These are phyloP conservation scores for Bryoerythrophyllum caledonicum DNA, from an alignment of 225 moss, liverwort and hornwort species.

Conservation along the genomic window DNA sequence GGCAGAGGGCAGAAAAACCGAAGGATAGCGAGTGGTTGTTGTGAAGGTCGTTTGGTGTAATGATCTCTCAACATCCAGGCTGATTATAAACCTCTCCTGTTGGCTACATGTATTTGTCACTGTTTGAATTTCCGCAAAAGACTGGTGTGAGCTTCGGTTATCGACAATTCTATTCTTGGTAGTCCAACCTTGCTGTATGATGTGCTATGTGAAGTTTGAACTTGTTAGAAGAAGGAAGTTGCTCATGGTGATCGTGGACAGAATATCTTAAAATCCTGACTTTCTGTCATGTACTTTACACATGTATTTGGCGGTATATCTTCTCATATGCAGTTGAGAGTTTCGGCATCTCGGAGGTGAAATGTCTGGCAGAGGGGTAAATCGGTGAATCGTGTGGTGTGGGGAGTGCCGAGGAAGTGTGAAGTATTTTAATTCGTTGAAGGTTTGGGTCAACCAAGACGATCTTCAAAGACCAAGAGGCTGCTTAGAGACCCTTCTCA, in stretches of 20 bases:
- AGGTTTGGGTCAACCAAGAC: conserved; percentile 1
- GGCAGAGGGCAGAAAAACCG: not conserved
- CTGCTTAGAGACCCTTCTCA: not conserved
- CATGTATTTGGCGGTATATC: too few species aligned
- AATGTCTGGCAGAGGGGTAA: not conserved
- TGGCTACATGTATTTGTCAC: not conserved
- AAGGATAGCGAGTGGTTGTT: not conserved
- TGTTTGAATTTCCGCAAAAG: not conserved
- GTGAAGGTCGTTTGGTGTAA: not conserved
- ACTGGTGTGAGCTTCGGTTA: not conserved
- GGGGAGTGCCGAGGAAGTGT: not conserved
- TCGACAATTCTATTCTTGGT: not conserved
- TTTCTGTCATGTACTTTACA: not conserved
- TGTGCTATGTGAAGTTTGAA: not conserved
- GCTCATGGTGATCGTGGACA: not conserved
- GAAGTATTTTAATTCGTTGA: conserved; percentile 10
- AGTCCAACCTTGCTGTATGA: not conserved
- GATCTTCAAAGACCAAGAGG: not conserved
- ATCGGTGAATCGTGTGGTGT: not conserved
- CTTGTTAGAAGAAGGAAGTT: not conserved
- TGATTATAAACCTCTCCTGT: not conserved
- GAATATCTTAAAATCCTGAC: not conserved
- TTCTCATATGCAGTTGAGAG: not conserved
- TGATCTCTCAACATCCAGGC: not conserved
- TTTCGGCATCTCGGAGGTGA: not conserved